Evolutionary conservation across 305 asterid species (phyloP).

Genomic region (Fraxinus velutina): DNA sequence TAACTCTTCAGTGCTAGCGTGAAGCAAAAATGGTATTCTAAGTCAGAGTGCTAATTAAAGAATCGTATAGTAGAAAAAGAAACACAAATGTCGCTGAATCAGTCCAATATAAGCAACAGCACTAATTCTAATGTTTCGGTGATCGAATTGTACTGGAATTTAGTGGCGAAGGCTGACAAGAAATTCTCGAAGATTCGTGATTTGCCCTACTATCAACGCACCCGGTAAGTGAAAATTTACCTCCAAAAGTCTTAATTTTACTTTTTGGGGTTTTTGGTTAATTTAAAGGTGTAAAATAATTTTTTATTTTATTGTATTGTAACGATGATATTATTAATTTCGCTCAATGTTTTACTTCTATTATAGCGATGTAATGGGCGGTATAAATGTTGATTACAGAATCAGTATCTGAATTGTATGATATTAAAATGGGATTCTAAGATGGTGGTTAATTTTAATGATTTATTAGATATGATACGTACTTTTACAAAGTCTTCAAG

Average conservation of each 20-base stretch:
- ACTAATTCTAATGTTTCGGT: constrained; percentile 49
- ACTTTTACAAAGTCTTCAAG: constrained; percentile 86
- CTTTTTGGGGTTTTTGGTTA: background rate
- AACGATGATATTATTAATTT: background rate
- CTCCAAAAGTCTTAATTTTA: background rate
- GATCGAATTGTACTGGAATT: constrained; percentile 79
- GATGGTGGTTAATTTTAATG: constrained; percentile 12
- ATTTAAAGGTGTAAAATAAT: background rate
- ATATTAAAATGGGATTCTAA: background rate
- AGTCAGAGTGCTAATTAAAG: background rate
- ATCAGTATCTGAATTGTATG: background rate
- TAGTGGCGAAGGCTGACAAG: constrained; percentile 95
- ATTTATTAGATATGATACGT: constrained; percentile 71
- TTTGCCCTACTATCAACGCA: constrained; percentile 84
- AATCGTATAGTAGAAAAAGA: background rate
- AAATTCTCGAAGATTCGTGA: constrained; percentile 94
- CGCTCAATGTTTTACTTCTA: background rate
- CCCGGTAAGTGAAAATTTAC: constrained; percentile 42
- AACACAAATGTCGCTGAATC: constrained; percentile 51
- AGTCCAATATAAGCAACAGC: constrained; percentile 37
- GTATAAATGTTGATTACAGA: background rate
- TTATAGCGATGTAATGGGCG: background rate
- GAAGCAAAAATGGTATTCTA: background rate
- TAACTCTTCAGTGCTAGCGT: background rate
- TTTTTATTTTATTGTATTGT: background rate